Base-by-base conservation (phyloP, 23 red algal genomes). In the Pyropia yezoensis region DNA sequence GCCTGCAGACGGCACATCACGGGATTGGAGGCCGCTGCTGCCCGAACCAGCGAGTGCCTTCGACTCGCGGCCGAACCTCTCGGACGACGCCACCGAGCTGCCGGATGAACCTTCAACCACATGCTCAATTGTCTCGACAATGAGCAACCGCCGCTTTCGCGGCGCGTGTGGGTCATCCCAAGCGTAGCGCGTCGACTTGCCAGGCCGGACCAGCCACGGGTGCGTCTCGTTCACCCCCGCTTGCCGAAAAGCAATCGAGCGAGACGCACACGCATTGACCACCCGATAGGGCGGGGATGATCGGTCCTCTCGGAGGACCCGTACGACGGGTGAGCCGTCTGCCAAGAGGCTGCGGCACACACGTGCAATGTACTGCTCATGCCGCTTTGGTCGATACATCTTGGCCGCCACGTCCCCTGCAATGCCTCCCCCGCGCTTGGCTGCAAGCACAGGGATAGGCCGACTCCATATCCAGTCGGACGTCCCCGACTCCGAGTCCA, bases 331-430 rank as follows among this genome's bases (percentile, higher is more conserved):
- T 27, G 83, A 74, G 18, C 83, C 90, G 57, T 66, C 66, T 28
- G 61, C 57, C 11, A 88, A 39, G 33, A 80, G 63, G 22, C 74
- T 77, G 56, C 74, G 63, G 28, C 67, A 50, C 27, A 87, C 63
- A 9, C 77, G 51, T n/a, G 83, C 78, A 57, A 95, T 95, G 32
- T 95, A 95, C 54, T 88, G 90, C 63, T 87, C 82, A 73, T 88
- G 82, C 27, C 77, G 58, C 33, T 87, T 95, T 2, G 81, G 81
- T 3, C 75, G 63, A 76, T 95, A 95, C 81, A 95, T 86, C 54
- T 95, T 95, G 54, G 82, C 68, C 28, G 74, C 69, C 49, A 87
- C 72, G 73, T 94, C 89, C 17, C 87, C 87, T 66, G 79, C 69
- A 3, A 76, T 73, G 33, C 79, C 72, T 28, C 71, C 77, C 18